phyloP scores from a whole-genome alignment of 2,329 filamentous ascomycete genomes.

The Talaromyces sp. region DNA sequence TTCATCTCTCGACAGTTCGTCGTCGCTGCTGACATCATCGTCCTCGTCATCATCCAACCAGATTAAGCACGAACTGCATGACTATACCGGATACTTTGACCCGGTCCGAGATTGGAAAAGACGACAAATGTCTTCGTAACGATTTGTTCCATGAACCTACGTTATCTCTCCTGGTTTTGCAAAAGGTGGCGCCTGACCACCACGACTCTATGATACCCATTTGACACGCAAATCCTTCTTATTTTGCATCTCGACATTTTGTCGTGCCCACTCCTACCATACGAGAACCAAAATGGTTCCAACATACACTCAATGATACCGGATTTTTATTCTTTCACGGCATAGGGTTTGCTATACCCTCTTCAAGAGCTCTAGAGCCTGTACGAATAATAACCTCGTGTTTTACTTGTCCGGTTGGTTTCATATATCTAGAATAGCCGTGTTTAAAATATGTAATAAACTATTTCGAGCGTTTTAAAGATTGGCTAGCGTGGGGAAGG shows the following conservation, averaged over 20 bases:
- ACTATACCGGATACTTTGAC: slow-evolving; percentile 86
- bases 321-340: not conserved
- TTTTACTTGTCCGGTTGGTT: not conserved
- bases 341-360: not conserved
- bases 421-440: not conserved
- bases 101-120: slow-evolving; percentile 58
- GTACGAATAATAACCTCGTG: not conserved
- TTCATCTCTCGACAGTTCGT: slow-evolving; percentile 67
- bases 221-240: not conserved
- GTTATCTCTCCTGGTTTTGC: not conserved
- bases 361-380: not conserved
- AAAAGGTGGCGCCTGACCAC: not conserved
- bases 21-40: slow-evolving; percentile 38
- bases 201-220: not conserved
- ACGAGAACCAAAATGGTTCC: not conserved
- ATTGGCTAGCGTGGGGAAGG: not conserved
- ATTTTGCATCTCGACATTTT: not conserved
- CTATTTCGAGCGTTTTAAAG: not conserved
- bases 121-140: slow-evolving; percentile 28
- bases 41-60: slow-evolving; percentile 61
- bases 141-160: not conserved
- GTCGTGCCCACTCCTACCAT: not conserved
- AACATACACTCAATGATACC: not conserved
- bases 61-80: slow-evolving; percentile 72
- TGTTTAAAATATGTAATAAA: not conserved